Evolutionary conservation across 2,329 filamentous ascomycete species (phyloP), one percentile per base, ranked within the genome.

Genomic region (Diaporthe longicolla): DNA sequence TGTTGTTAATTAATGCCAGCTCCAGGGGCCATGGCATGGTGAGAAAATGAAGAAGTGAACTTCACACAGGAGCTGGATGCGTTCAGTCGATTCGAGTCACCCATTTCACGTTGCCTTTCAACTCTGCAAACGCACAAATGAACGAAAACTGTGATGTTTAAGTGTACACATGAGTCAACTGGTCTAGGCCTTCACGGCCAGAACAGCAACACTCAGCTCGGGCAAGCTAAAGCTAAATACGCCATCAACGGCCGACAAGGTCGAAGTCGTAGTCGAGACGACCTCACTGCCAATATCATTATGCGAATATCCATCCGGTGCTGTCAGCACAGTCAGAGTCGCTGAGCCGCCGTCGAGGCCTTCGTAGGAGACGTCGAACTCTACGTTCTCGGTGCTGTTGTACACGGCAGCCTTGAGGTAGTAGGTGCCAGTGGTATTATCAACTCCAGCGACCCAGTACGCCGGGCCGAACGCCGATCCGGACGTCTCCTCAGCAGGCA

Each of bases 141-240:
- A 37, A 40, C 26, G 11, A 11, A 9, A 40, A 3, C 7, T 45
- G 15, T 29, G 4, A 19, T 8, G 24, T 32, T n/a, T 24, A 13
- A 17, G 13, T 54, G 24, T 26, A 19, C 32, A 24, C 11, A 48
- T 19, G 0, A 48, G 11, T 17, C 45, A 6, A 32, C 29, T 32
- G 29, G 29, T 32, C 57, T 61, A 75, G 4, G 74, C 52, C 45
- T 59, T 78, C 0, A 85, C 86, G 69, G 90, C 87, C 70, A 92
- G 78, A 3, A 91, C 86, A 19, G 88, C 89, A 65, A 91, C 85
- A 76, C 88, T 90, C 73, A 90, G 80, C 76, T 88, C 82, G 0
- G 89, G 89, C 78, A 92, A 74, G 35, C 79, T 83, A 77, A 91
- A 91, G 57, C 80, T 80, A 76, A 91, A 90, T 1, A 77, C 79